Base-by-base conservation (phyloP, 306 rosid species). In the Gleditsia sinensis region DNA sequence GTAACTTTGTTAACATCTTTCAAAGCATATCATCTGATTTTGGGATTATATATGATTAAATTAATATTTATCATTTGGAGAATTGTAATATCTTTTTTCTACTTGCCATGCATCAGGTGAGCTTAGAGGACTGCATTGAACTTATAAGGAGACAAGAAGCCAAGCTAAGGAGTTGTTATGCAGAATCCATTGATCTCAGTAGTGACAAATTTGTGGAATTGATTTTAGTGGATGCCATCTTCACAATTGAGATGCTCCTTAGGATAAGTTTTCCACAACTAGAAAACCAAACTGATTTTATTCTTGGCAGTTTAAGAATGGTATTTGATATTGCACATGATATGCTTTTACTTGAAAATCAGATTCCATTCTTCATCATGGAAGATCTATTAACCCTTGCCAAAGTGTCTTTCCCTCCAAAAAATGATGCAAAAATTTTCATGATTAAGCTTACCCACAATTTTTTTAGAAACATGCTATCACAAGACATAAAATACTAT, bases 291-390 rank as follows among this genome's bases (percentile, higher is more conserved):
- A 5, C 10, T 21, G 32, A 42, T 28, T 8, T 4, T 14, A 13
- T 28, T 17, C 3, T 7, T 10, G 9, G 12, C 10, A 12, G 8
- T 3, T 9, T 11, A 58, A 2, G n/a, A 27, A 5, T 71, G 53
- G 1, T 7, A 58, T 0, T 0, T 11, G 0, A 0, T 1, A 7
- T 72, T 3, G 10, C 0, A 6, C 0, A 0, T 3, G 75, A 59
- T 37, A 11, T 59, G 49, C 24, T 8, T 2, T 39, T 43, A 13
- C 17, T 72, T 12, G 77, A 72, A 46, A 72, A 58, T 59, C 69
- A 59, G 57, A 33, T 72, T 72, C 69, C 49, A 17, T 72, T 72
- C 34, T 19, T 72, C 7, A 24, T 59, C 67, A 58, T 58, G 16
- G 60, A 59, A n/a, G 5, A 46, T 58, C 14, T 59, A 39, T 9